Base-by-base conservation (phyloP, 1,284 basidiomycete species). In the Testicularia cyperi region DNA sequence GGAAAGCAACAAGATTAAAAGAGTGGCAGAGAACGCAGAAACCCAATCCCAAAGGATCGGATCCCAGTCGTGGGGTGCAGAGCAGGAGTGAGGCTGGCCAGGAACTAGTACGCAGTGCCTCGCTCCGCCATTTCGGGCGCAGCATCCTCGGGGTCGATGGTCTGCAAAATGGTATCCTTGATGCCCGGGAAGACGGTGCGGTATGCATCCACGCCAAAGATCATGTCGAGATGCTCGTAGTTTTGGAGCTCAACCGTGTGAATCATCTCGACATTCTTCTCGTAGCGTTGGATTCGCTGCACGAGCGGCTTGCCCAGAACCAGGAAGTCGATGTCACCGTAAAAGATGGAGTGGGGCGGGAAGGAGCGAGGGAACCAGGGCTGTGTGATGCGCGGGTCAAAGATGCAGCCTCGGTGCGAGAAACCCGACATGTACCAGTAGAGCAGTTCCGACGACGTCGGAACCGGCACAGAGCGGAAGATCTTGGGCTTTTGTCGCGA, bases 391-490 rank as follows among this genome's bases (percentile, higher is more conserved):
- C 65, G 63, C 4, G 74, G 72, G 44, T 75, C 71, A 37, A 75
- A 75, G 51, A 75, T 69, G 53, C 74, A 75, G n/a, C 72, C 74
- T 22, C 72, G 70, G 39, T 66, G 62, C 9, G 62, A 60, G 49
- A 74, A 75, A 28, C 55, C 61, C 14, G 61, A 58, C 67, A 75
- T 74, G 67, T 74, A 75, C 58, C 65, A 75, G 64, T 75, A 74
- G 40, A 75, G 65, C 24, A 75, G 54, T 51, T 75, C 74, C 20
- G 65, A 65, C 16, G 68, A 72, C 14, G 74, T 75, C 7, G 55
- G 43, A 12, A 73, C 45, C 31, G 72, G 70, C 14, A 72, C 55
- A 10, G 70, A 44, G 14, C 74, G 65, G 61, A 75, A 75, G 18
- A 75, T 62, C 65, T 75, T 75, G 42, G 70, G 70, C 42, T 73